Conservation (phyloP, 192 early-diverging fungal species). For the Backusella australiensis region DNA sequence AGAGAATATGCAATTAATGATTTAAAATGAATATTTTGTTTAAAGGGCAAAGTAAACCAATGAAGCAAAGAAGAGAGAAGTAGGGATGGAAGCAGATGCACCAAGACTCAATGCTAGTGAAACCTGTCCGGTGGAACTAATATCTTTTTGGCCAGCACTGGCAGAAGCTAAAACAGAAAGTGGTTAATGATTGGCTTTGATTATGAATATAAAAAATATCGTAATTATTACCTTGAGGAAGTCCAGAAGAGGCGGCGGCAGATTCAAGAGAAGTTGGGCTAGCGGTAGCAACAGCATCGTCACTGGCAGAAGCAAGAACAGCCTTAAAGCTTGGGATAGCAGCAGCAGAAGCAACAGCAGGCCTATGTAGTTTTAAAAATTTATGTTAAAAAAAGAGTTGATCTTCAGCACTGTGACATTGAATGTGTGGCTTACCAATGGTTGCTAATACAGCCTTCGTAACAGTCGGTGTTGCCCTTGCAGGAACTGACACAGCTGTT, state of each 20-base stretch:
- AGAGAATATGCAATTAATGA: background rate
- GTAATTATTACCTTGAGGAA: background rate
- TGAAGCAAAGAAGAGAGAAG: background rate
- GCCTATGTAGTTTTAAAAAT: background rate
- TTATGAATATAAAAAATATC: background rate
- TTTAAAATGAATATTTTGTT: background rate
- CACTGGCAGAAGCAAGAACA: background rate
- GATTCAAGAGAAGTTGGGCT: background rate
- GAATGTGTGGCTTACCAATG: background rate
- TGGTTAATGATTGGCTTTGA: background rate
- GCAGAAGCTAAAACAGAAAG: background rate
- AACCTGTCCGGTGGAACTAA: background rate
- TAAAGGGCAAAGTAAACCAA: background rate
- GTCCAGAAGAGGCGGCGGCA: background rate
- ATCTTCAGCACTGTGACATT: background rate
- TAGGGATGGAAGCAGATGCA: background rate
- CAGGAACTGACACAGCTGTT: constrained; percentile 13
- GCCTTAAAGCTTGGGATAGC: background rate
- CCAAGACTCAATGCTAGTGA: background rate
- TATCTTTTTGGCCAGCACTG: background rate
- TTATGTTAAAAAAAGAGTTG: background rate
- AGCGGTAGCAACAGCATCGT: background rate
- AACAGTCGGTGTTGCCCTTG: constrained; percentile 7
- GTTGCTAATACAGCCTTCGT: background rate
- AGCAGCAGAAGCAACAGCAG: background rate